phyloP scores from a whole-genome alignment of 768 basidiomycete genomes.

The Pisolithus sp. region DNA sequence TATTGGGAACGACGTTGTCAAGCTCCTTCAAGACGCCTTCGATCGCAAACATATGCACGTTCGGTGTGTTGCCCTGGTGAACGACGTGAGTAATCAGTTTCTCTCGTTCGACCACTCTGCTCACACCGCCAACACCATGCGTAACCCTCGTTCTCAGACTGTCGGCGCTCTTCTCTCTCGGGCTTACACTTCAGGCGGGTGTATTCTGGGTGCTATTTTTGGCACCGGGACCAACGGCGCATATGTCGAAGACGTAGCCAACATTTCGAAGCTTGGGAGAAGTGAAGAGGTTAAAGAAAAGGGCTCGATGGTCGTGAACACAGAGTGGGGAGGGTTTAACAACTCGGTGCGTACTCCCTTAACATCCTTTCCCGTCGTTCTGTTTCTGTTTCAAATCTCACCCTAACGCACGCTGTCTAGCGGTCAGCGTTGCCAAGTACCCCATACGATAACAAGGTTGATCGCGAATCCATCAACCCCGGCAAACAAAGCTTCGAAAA shows the following conservation, averaged over 20 bases:
- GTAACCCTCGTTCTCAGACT: conserved; percentile 46
- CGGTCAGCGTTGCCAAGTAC: conserved; percentile 81
- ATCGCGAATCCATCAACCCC: conserved; percentile 93
- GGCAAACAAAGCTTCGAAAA: conserved; percentile 93
- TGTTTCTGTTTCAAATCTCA: not conserved
- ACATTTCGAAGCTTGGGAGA: conserved; percentile 78
- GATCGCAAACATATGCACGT: conserved; percentile 90
- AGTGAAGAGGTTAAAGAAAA: conserved; percentile 51
- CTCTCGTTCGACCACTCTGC: not conserved
- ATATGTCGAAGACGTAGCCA: conserved; percentile 83
- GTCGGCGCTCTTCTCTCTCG: conserved; percentile 92
- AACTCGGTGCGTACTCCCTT: conserved; percentile 59
- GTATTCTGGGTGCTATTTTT: conserved; percentile 86
- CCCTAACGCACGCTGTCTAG: conserved; percentile 31
- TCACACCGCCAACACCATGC: not conserved
- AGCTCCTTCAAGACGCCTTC: conserved; percentile 86
- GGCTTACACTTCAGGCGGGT: conserved; percentile 90
- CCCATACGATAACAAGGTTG: conserved; percentile 85
- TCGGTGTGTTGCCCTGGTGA: conserved; percentile 85
- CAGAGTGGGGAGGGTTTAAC: conserved; percentile 98
- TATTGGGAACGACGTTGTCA: conserved; percentile 82
- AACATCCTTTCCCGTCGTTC: not conserved
- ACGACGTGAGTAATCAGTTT: conserved; percentile 59
- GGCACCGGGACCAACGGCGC: conserved; percentile 99
- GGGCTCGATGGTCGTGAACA: conserved; percentile 90